Percentiles rank a stretch among this genome's conserved stretches.
Evolutionary conservation across 192 early-diverging fungal genomes (phyloP).

Genomic region (Linderina pennispora): DNA sequence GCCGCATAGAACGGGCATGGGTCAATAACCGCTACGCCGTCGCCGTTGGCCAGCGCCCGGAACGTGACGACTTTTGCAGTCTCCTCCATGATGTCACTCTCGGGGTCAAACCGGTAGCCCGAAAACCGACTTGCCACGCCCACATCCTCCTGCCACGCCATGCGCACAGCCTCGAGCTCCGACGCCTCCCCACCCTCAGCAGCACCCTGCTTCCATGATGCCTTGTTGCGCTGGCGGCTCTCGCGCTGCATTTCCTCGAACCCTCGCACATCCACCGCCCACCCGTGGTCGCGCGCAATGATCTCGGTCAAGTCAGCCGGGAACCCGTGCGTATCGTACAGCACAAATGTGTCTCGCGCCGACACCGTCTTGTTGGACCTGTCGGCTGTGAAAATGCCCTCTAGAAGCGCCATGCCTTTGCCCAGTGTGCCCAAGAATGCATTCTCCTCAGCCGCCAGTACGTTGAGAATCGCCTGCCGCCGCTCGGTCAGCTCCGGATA

Average conservation of each 20-base stretch:
- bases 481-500: constrained; percentile 83
- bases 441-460: constrained; percentile 87
- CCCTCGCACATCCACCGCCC: constrained; percentile 72
- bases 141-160: constrained; percentile 71
- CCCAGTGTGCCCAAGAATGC: constrained; percentile 90
- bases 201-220: constrained; percentile 47
- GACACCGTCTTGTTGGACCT: constrained; percentile 47
- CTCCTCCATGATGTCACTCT: constrained; percentile 60
- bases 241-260: constrained; percentile 71
- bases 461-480: constrained; percentile 73
- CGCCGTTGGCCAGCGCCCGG: constrained; percentile 40
- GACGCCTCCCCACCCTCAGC: constrained; percentile 62
- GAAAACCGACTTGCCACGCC: constrained; percentile 69
- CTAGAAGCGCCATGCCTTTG: constrained; percentile 89
- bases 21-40: constrained; percentile 70
- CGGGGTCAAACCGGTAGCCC: constrained; percentile 73
- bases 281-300: constrained; percentile 92
- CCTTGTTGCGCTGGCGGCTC: constrained; percentile 68
- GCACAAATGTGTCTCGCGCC: constrained; percentile 84
- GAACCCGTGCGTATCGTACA: constrained; percentile 99
- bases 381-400: constrained; percentile 49
- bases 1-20: constrained; percentile 95
- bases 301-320: constrained; percentile 93
- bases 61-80: constrained; percentile 32
- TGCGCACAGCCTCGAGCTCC: constrained; percentile 75